Evolutionary conservation across 371 early-diverging fungal species (phyloP).

Genomic region (Funneliformis caledonium): DNA sequence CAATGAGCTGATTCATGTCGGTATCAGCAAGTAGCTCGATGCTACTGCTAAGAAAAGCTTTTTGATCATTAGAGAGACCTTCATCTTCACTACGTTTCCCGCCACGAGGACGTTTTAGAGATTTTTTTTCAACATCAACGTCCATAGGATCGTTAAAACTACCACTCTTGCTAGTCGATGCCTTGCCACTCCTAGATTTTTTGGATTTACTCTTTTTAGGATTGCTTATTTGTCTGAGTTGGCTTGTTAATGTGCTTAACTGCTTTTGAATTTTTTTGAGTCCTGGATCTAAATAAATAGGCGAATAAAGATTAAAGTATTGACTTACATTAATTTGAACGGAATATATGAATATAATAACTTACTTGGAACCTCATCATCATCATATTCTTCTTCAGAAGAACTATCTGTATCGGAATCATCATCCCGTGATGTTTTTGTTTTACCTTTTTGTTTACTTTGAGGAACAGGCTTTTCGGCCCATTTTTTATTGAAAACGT

Average conservation of each 20-base stretch:
- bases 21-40: constrained; percentile 85
- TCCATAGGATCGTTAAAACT: constrained; percentile 43
- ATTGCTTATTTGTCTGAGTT: constrained; percentile 16
- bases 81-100: constrained; percentile 50
- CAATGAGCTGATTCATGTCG: constrained; percentile 76
- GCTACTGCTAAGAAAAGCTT: constrained; percentile 82
- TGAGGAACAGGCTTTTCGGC: constrained; percentile 60
- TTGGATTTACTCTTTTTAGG: constrained; percentile 15
- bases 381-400: constrained; percentile 44
- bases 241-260: constrained; percentile 23
- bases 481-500: constrained; percentile 88
- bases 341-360: neutral
- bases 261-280: constrained; percentile 26
- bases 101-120: constrained; percentile 42
- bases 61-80: constrained; percentile 84
- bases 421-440: neutral
- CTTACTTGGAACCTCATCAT: constrained; percentile 6
- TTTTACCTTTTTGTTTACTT: neutral
- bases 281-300: neutral
- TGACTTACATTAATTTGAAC: neutral
- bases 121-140: constrained; percentile 42
- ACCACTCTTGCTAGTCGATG: constrained; percentile 9
- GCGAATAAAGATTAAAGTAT: neutral
- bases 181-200: neutral
- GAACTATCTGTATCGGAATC: constrained; percentile 43